These are phyloP conservation scores for Solanum piurae DNA, from an alignment of 257 asterid genomes.

Conservation along the genomic window DNA sequence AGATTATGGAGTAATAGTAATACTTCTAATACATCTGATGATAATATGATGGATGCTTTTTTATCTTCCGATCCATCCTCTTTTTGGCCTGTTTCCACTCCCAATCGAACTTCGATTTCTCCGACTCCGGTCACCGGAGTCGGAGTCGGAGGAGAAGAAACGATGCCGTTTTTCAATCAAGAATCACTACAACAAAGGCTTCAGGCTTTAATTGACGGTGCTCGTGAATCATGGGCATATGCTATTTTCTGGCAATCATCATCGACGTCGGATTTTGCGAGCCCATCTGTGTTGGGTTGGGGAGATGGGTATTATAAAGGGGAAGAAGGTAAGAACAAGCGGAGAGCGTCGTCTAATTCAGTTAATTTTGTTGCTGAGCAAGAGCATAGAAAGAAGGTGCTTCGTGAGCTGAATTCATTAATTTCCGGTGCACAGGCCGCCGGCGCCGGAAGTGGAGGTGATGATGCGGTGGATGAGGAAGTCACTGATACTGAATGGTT, in stretches of 20 bases:
- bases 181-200: constrained; percentile 79
- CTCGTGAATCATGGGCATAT: constrained; percentile 73
- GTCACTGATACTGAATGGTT: constrained; percentile 93
- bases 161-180: constrained; percentile 31
- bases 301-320: constrained; percentile 86
- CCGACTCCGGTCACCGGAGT: neutral
- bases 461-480: constrained; percentile 66
- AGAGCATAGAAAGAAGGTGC: constrained; percentile 59
- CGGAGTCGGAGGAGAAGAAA: neutral
- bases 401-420: constrained; percentile 69
- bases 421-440: constrained; percentile 39
- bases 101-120: neutral
- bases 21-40: constrained; percentile 13
- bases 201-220: constrained; percentile 57
- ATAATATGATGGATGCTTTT: constrained; percentile 45
- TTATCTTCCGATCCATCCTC: constrained; percentile 46
- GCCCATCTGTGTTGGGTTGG: constrained; percentile 46
- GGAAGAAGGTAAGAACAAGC: constrained; percentile 40
- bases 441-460: neutral
- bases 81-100: constrained; percentile 30
- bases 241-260: constrained; percentile 91
- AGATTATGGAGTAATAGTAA: constrained; percentile 19
- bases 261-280: constrained; percentile 38
- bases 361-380: constrained; percentile 33
- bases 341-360: constrained; percentile 24